These are phyloP conservation scores for Trichoderma erinaceum DNA, from an alignment of 495 filamentous ascomycete genomes.

Conservation along the genomic window DNA sequence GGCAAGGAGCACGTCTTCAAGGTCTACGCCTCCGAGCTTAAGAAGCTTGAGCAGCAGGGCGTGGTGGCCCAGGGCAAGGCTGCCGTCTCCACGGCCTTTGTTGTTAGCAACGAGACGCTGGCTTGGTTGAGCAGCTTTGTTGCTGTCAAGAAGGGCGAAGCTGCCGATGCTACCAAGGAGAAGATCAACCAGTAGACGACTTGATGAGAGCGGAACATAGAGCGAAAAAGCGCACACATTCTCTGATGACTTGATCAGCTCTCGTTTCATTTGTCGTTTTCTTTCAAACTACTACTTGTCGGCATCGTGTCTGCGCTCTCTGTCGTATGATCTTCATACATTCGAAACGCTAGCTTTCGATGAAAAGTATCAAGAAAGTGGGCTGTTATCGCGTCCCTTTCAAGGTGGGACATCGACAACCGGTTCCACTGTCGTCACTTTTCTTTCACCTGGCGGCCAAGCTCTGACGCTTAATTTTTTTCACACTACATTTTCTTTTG, in stretches of 20 bases:
- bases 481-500: not conserved
- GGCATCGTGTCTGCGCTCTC: not conserved
- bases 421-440: not conserved
- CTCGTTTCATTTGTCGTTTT: not conserved
- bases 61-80: conserved; percentile 66
- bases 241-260: not conserved
- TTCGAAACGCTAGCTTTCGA: not conserved
- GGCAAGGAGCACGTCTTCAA: conserved; percentile 69
- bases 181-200: conserved; percentile 20
- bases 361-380: not conserved
- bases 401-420: not conserved
- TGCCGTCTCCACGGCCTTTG: conserved; percentile 62
- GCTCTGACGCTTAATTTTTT: not conserved
- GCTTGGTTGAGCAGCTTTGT: conserved; percentile 51
- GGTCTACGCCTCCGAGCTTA: conserved; percentile 67
- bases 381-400: not conserved
- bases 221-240: not conserved
- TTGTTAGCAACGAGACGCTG: conserved; percentile 63
- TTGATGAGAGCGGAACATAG: not conserved
- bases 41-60: conserved; percentile 66
- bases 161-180: conserved; percentile 50
- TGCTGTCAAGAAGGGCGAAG: conserved; percentile 54
- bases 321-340: not conserved
- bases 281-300: not conserved
- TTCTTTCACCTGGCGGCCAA: not conserved